These are phyloP conservation scores for Effrenium voratum DNA, from an alignment of 73 alveolate genomes.

Conservation along the genomic window DNA sequence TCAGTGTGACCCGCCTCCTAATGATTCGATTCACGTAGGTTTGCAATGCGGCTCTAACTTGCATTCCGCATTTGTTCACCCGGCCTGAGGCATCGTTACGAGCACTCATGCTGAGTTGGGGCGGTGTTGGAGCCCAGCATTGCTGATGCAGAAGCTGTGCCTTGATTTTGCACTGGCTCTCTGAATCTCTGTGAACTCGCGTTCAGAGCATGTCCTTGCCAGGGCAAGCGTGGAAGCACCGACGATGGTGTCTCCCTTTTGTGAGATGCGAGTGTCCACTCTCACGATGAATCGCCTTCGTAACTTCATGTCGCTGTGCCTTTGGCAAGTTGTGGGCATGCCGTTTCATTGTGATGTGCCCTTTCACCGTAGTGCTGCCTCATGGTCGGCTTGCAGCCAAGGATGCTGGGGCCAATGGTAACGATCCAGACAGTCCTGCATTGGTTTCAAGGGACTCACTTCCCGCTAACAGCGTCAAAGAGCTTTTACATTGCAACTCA, in stretches of 20 bases:
- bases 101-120: not conserved
- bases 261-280: not conserved
- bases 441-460: conserved; percentile 16
- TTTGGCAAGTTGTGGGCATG: not conserved
- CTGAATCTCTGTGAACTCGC: no score
- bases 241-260: not conserved
- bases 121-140: not conserved
- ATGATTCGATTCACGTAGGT: no score
- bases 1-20: no score
- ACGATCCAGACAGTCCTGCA: not conserved
- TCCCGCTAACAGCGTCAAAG: conserved; percentile 1
- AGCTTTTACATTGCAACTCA: not conserved
- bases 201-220: no score
- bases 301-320: not conserved
- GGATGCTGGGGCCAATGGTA: conserved; percentile 12
- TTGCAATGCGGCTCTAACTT: not conserved
- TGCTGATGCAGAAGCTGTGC: no score
- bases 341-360: not conserved
- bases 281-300: not conserved
- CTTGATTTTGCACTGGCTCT: no score
- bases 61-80: not conserved
- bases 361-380: not conserved
- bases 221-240: no score
- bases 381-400: not conserved
- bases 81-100: not conserved